Evolutionary conservation across 1,284 basidiomycete genomes (phyloP), one percentile per base, ranked within the genome.

Genomic region (Apiotrichum mycotoxinovorans): DNA sequence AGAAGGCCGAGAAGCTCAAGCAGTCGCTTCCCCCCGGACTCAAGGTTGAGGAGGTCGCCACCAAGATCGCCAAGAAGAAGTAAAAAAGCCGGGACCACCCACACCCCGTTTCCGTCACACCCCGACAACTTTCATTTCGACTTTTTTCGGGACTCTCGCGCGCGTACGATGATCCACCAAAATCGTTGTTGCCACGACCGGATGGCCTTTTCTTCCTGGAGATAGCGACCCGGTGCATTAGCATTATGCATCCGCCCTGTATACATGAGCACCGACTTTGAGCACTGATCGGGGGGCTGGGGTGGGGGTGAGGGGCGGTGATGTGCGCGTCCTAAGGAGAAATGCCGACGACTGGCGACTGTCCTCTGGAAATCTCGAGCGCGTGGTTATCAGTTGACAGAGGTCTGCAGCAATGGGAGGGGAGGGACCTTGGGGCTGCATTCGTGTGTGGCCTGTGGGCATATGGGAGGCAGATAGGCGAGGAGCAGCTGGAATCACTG

Each of bases 1-100:
- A 97, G 80, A 98, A 98, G 85, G 96, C 96, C 48, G 92, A 96
- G 78, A 99, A 98, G 84, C 87, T 99, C 72, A 87, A 89, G 83
- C 90, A 91, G 82, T 89, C 87, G 73, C 83, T 99, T 53, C 95
- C 95, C 61, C 95, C 96, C 75, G 69, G 71, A 65, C 66, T 76
- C 58, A 71, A 75, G 65, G 76, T 78, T 56, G 73, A 78, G 71
- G 76, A 78, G 66, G 65, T 77, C 69, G 65, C 66, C 66, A 75
- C 75, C 67, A 64, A 67, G 48, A 66, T 71, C 61, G 67, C 73
- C 62, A 78, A 76, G 72, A 78, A 79, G 76, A 78, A 79, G 73
- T 78, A 79, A 53, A 48, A 25, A 46, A 4, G 26, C 27, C 18
- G 18, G 11, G 20, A 48, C 17, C 27, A 3, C 18, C 40, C 53